Base-by-base conservation (phyloP, 2,329 filamentous ascomycete genomes). In the Penicillium palitans region DNA sequence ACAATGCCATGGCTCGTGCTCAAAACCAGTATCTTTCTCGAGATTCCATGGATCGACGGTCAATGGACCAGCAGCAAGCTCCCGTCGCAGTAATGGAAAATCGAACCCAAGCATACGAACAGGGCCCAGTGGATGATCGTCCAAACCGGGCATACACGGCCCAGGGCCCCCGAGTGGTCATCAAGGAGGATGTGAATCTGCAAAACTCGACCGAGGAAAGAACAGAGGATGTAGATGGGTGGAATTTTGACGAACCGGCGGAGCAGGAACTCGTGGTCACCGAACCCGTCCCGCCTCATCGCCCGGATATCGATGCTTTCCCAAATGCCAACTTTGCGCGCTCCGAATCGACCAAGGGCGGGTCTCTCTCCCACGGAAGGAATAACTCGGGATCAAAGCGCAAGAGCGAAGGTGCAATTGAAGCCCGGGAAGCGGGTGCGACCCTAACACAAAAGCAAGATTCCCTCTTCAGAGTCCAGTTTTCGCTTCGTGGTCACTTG, bases 401-500 rank as follows among this genome's bases (percentile, higher is more conserved):
- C 63, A 79, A 82, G 62, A 86, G 82, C 66, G 81, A 84, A 42
- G 81, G 79, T 21, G 90, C 87, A 61, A 80, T 85, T 8, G 92
- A 96, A 21, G 81, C 75, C n/a, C 75, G 79, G 45, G 80, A 84
- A 35, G 65, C 71, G 19, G 70, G 72, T 9, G 69, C 78, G 24
- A 72, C 74, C 15, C 56, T 67, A 8, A 67, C 64, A 13, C 66
- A 74, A 42, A 90, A 87, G 70, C 76, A 81, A 1, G 93, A 97
- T 60, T 84, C 87, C 17, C 91, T 84, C 65, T 98, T 99, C 79
- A 97, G 96, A 75, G 88, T 98, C 58, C 87, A 92, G 51, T 98
- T 96, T 71, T 93, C 92, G 5, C 82, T 99, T 5, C 85, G 93
- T 52, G 95, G 95, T 2, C 95, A 99, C 74, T 83, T 99, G 2